These are phyloP conservation scores for Tulasnella sp. DNA, from an alignment of 768 basidiomycete species.

Conservation along the genomic window DNA sequence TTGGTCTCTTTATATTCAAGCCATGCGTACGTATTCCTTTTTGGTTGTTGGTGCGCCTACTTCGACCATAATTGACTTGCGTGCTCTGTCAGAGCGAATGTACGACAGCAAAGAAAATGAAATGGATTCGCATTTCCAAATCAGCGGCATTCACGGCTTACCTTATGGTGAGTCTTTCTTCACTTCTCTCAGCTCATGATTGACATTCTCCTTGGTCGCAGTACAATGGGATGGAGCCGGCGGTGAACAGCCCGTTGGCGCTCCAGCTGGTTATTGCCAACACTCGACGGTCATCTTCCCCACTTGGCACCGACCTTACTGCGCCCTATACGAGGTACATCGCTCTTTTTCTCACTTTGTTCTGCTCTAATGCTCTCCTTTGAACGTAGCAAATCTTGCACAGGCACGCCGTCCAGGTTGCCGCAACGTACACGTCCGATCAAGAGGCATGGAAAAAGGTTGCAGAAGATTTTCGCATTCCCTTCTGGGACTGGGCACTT, in stretches of 20 bases:
- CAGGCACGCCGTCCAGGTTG: not conserved
- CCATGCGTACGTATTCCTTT: not conserved
- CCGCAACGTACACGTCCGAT: not conserved
- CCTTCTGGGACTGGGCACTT: conserved; percentile 59
- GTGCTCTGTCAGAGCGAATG: not conserved
- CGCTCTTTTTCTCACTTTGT: conserved; percentile 24
- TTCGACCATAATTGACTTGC: not conserved
- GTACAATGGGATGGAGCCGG: not conserved
- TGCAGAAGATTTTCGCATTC: conserved; percentile 46
- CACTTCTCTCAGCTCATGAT: not conserved
- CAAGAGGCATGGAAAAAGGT: conserved; percentile 44
- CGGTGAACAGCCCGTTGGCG: not conserved
- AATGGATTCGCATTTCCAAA: not conserved
- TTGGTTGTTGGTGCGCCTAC: not conserved
- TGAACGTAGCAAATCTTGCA: not conserved
- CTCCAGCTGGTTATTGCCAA: conserved; percentile 4
- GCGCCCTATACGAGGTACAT: conserved; percentile 55
- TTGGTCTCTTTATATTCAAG: not conserved
- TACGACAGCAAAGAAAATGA: not conserved
- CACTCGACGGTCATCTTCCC: conserved; percentile 53
- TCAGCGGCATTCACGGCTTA: not conserved
- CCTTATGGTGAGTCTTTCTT: not conserved
- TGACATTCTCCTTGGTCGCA: not conserved
- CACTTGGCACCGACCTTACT: conserved; percentile 61
- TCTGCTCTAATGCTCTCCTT: not conserved